These are phyloP conservation scores for Arthonia radiata DNA, from an alignment of 495 filamentous ascomycete genomes.

Conservation along the genomic window DNA sequence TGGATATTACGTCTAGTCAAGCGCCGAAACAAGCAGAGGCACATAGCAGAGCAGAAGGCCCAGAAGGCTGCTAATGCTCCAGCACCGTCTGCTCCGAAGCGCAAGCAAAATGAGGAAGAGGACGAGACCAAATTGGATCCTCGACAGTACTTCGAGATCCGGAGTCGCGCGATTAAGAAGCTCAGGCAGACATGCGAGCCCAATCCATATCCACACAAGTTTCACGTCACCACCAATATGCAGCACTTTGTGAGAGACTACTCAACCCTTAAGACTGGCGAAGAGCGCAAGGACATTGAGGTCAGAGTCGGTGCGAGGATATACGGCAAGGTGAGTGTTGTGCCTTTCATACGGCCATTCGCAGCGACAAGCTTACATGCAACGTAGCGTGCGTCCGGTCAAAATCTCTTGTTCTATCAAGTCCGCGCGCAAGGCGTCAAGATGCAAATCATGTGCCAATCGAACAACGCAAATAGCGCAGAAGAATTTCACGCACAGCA, in stretches of 20 bases:
- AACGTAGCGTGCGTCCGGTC: conserved; percentile 45
- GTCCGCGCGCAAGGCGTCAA: conserved; percentile 60
- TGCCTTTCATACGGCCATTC: too few relatives aligned
- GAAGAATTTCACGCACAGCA: conserved; percentile 63
- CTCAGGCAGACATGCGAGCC: conserved; percentile 55
- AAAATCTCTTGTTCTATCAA: conserved; percentile 86
- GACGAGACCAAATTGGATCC: conserved; percentile 63
- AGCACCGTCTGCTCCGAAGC: conserved; percentile 33
- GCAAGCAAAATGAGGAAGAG: conserved; percentile 42
- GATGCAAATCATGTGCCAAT: conserved; percentile 80
- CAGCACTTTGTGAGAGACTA: conserved; percentile 52
- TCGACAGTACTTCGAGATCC: conserved; percentile 98
- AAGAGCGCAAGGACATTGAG: conserved; percentile 43
- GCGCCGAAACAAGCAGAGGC: conserved; percentile 80
- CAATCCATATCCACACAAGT: conserved; percentile 95
- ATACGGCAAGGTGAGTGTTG: conserved; percentile 29
- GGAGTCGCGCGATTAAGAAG: conserved; percentile 62
- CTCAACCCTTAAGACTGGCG: conserved; percentile 57
- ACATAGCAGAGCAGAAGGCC: conserved; percentile 67
- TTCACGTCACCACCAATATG: conserved; percentile 59
- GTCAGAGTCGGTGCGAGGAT: conserved; percentile 64
- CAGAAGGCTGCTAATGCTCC: conserved; percentile 58
- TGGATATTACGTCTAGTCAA: conserved; percentile 21
- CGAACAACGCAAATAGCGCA: conserved; percentile 28
- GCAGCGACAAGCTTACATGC: too few relatives aligned